Evolutionary conservation across 768 basidiomycete genomes (phyloP).

Genomic region (Postia placenta): DNA sequence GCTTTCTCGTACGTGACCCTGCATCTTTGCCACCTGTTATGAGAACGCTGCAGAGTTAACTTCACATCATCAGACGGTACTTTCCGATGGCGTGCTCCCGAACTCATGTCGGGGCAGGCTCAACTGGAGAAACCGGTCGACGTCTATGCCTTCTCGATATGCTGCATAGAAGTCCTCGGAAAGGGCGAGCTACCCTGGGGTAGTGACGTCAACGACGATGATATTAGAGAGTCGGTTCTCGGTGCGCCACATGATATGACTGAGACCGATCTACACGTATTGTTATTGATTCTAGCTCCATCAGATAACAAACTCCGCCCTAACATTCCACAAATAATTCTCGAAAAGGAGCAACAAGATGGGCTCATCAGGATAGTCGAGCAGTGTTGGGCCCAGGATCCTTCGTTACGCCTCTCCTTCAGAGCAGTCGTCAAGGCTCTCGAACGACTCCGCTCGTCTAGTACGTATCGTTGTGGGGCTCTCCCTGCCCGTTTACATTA

Average conservation of each 20-base stretch:
- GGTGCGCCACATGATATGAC: too few species aligned
- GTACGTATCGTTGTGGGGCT: too few species aligned
- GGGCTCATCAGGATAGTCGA: conserved; percentile 41
- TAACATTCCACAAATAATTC: conserved; percentile 13
- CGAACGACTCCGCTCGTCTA: conserved; percentile 38
- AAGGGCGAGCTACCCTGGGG: conserved; percentile 31
- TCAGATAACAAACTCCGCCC: conserved; percentile 19
- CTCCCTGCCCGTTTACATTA: too few species aligned
- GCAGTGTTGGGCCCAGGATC: conserved; percentile 51
- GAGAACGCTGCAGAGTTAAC: too few species aligned
- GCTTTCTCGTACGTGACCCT: conserved; percentile 22
- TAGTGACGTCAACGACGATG: conserved; percentile 26
- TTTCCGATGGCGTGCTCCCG: conserved; percentile 36
- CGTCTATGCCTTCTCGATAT: conserved; percentile 37
- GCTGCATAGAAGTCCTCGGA: conserved; percentile 27
- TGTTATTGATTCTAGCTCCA: conserved; percentile 10
- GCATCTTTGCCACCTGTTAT: too few species aligned
- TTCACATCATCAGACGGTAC: conserved; percentile 43
- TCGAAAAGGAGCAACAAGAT: conserved; percentile 14
- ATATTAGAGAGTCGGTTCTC: conserved; percentile 13
- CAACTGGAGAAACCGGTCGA: conserved; percentile 27
- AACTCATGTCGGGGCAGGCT: conserved; percentile 30
- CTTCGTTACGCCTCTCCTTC: conserved; percentile 47
- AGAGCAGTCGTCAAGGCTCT: conserved; percentile 39
- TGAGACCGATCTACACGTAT: too few species aligned